Percentiles rank a stretch among this genome's conserved stretches.
Evolutionary conservation across 2,329 filamentous ascomycete species (phyloP).

Genomic region (Capronia coronata): DNA sequence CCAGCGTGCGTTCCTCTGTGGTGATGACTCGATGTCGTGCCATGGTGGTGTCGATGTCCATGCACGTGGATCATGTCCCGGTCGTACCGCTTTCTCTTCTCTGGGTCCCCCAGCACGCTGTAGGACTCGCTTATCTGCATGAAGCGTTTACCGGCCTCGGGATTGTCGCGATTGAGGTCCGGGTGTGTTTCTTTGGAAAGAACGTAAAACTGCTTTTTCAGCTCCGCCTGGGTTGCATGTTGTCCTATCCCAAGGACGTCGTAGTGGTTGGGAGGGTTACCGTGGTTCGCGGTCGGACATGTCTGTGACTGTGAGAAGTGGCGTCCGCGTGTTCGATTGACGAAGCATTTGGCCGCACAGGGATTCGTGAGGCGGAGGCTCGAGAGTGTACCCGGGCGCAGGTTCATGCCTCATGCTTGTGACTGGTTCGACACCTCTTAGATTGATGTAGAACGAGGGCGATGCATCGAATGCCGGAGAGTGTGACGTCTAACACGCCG

Average conservation of each 20-base stretch:
- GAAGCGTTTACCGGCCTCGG: conserved; percentile 66
- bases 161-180: conserved; percentile 76
- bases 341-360: neutral
- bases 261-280: conserved; percentile 60
- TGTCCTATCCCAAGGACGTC: conserved; percentile 67
- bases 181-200: conserved; percentile 91
- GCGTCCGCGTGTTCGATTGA: conserved; percentile 1
- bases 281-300: conserved; percentile 5
- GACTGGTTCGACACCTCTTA: neutral
- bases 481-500: neutral
- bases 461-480: neutral
- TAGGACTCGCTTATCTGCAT: conserved; percentile 80
- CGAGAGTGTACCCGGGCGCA: conserved; percentile 18
- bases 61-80: conserved; percentile 43
- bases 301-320: conserved; percentile 21
- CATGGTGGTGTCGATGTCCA: conserved; percentile 31
- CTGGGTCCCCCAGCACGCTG: conserved; percentile 62
- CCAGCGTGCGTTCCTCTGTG: conserved; percentile 29
- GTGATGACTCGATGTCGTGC: conserved; percentile 28
- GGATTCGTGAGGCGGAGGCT: conserved; percentile 25
- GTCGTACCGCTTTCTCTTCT: conserved; percentile 77
- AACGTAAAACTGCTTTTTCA: conserved; percentile 88
- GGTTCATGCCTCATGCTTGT: conserved; percentile 29
- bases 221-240: conserved; percentile 64
- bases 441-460: neutral